These are phyloP conservation scores for Dicorynia guianensis DNA, from an alignment of 306 rosid genomes.

Conservation along the genomic window DNA sequence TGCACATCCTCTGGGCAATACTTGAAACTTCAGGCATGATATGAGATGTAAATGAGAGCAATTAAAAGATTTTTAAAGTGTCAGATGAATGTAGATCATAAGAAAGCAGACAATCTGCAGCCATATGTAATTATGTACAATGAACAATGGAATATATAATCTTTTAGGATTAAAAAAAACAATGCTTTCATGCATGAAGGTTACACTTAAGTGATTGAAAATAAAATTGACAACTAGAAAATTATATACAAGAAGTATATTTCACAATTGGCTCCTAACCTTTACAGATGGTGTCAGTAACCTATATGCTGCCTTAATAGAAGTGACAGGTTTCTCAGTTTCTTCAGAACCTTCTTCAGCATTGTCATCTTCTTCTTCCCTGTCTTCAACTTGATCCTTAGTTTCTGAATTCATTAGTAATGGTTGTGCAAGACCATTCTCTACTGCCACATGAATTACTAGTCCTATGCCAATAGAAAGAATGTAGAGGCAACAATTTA, in stretches of 20 bases:
- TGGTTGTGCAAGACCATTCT: conserved; percentile 57
- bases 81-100: background rate
- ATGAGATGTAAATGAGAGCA: background rate
- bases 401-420: conserved; percentile 57
- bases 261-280: conserved; percentile 46
- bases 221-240: background rate
- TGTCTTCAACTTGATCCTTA: conserved; percentile 53
- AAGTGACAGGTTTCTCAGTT: conserved; percentile 69
- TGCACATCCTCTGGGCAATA: background rate
- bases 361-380: conserved; percentile 63
- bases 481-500: conserved; percentile 13
- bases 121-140: background rate
- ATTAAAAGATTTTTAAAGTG: background rate
- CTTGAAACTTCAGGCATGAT: background rate
- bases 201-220: background rate
- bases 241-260: background rate
- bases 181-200: background rate
- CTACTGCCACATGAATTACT: conserved; percentile 57
- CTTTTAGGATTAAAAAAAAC: background rate
- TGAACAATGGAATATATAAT: background rate
- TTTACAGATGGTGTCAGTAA: conserved; percentile 89
- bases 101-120: background rate
- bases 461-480: conserved; percentile 45
- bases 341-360: conserved; percentile 51
- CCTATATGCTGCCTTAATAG: conserved; percentile 70